Conservation (phyloP, 2,329 filamentous ascomycete genomes). For the Didymella sp. region DNA sequence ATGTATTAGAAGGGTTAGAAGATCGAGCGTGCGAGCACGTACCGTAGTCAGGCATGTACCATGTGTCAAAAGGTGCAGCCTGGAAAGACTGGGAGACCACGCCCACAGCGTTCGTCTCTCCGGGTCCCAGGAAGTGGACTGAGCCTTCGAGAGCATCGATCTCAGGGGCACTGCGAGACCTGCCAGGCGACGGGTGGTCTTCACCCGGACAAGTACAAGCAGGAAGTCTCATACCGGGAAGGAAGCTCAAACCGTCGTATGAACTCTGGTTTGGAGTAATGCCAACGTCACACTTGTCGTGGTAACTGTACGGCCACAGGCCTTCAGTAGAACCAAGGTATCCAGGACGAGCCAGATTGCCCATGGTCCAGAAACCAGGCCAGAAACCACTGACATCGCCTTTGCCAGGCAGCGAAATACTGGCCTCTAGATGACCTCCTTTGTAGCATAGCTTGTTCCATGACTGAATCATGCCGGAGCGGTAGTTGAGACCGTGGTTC, state of each 20-base stretch:
- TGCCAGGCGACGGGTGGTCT: slow-evolving; percentile 71
- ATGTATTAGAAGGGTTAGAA: not conserved
- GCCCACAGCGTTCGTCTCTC: slow-evolving; percentile 62
- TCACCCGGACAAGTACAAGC: slow-evolving; percentile 69
- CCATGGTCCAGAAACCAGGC: slow-evolving; percentile 80
- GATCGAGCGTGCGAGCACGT: slow-evolving; percentile 14
- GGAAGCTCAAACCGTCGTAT: slow-evolving; percentile 68
- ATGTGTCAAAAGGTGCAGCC: slow-evolving; percentile 73
- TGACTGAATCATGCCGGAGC: slow-evolving; percentile 76
- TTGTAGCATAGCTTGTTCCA: slow-evolving; percentile 80
- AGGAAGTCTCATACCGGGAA: slow-evolving; percentile 74
- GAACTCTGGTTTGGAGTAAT: slow-evolving; percentile 77
- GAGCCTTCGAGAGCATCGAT: slow-evolving; percentile 77
- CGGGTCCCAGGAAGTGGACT: slow-evolving; percentile 59
- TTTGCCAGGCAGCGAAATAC: slow-evolving; percentile 71
- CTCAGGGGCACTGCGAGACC: slow-evolving; percentile 71
- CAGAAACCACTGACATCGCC: slow-evolving; percentile 74
- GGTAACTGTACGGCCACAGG: slow-evolving; percentile 77
- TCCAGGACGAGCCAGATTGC: slow-evolving; percentile 73
- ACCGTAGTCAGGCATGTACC: slow-evolving; percentile 68
- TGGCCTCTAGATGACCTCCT: slow-evolving; percentile 72
- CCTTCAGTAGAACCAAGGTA: slow-evolving; percentile 74
- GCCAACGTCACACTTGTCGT: slow-evolving; percentile 71
- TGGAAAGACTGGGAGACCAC: slow-evolving; percentile 71
- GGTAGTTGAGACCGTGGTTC: slow-evolving; percentile 70